These are phyloP conservation scores for Mycena maculata DNA, from an alignment of 768 basidiomycete genomes.

Conservation along the genomic window DNA sequence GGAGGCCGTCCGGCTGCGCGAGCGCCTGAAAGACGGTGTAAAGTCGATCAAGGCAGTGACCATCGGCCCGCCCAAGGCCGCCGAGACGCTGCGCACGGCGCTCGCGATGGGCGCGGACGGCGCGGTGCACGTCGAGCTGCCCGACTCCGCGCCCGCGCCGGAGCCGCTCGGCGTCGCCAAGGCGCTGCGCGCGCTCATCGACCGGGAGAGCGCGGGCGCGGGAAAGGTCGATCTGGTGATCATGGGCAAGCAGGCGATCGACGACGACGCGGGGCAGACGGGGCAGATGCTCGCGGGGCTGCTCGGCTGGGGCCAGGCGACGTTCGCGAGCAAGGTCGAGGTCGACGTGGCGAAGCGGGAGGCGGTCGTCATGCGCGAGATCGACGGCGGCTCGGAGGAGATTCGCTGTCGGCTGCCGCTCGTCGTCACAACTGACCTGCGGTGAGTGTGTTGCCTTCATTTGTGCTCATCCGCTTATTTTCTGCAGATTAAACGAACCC, in stretches of 20 bases:
- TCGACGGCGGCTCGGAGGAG: constrained; percentile 94
- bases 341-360: constrained; percentile 72
- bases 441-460: constrained; percentile 60
- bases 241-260: constrained; percentile 98
- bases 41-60: constrained; percentile 92
- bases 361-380: constrained; percentile 85
- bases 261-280: constrained; percentile 95
- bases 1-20: constrained; percentile 95
- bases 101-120: constrained; percentile 98
- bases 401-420: constrained; percentile 83
- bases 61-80: constrained; percentile 92
- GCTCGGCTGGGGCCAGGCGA: constrained; percentile 93
- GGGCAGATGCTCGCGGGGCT: constrained; percentile 98
- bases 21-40: constrained; percentile 79
- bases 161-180: constrained; percentile 95
- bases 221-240: constrained; percentile 86
- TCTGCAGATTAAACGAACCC: constrained; percentile 83
- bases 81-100: constrained; percentile 93
- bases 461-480: not conserved
- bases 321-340: constrained; percentile 91
- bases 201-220: constrained; percentile 60
- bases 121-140: constrained; percentile 89
- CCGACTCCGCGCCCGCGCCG: constrained; percentile 76
- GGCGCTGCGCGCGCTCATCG: constrained; percentile 81
- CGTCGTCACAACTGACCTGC: constrained; percentile 91